These are phyloP conservation scores for Aspergillus bombycis DNA, from an alignment of 2,329 filamentous ascomycete species.

Conservation along the genomic window DNA sequence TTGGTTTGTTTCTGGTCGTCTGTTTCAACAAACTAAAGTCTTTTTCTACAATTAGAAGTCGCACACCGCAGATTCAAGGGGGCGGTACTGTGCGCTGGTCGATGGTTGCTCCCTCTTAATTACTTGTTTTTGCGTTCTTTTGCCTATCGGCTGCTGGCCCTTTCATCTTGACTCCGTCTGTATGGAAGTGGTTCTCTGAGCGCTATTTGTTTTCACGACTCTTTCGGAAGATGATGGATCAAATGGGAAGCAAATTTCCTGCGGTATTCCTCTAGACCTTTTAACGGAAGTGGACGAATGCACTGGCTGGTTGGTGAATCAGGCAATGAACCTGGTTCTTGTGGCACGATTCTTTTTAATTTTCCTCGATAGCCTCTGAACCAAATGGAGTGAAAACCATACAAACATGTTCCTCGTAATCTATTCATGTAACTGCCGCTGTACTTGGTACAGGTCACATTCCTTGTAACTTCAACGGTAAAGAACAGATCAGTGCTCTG, in stretches of 20 bases:
- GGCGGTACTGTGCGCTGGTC: constrained; percentile 48
- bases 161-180: not conserved
- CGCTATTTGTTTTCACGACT: not conserved
- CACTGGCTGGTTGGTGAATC: constrained; percentile 1
- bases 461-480: too few species aligned
- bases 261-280: constrained; percentile 7
- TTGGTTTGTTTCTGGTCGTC: constrained; percentile 24
- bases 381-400: constrained; percentile 2
- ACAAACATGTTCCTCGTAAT: not conserved
- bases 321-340: not conserved
- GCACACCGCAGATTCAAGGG: constrained; percentile 41
- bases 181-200: constrained; percentile 2
- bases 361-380: not conserved
- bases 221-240: constrained; percentile 4
- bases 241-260: constrained; percentile 11
- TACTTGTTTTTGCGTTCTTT: constrained; percentile 25
- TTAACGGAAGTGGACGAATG: constrained; percentile 6
- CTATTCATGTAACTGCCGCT: too few species aligned
- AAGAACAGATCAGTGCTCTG: too few species aligned
- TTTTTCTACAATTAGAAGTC: constrained; percentile 43
- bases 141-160: constrained; percentile 23
- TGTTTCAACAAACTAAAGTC: constrained; percentile 25
- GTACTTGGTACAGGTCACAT: too few species aligned
- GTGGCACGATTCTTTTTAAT: not conserved
- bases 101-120: constrained; percentile 45